A percentile compares a stretch with the other conserved stretches of the same genome.
phyloP scores from a whole-genome alignment of 768 basidiomycete genomes.

The Suillus discolor region DNA sequence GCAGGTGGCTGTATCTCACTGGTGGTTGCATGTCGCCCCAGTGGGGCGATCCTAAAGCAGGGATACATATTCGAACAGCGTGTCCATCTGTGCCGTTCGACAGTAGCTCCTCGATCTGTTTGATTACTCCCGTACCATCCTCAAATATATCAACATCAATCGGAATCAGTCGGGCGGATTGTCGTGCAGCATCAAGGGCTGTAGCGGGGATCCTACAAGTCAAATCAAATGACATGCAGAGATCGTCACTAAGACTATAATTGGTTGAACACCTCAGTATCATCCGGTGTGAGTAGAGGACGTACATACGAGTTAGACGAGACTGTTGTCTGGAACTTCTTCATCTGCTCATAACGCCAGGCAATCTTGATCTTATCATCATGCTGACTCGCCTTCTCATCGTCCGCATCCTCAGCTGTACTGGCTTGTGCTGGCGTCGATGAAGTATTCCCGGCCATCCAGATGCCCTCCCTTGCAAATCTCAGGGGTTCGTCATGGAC shows the following conservation, averaged over 20 bases:
- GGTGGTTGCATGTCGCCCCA: slow-evolving; percentile 68
- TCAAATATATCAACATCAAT: slow-evolving; percentile 25
- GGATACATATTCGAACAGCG: slow-evolving; percentile 61
- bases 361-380: slow-evolving; percentile 87
- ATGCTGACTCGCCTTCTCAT: slow-evolving; percentile 35
- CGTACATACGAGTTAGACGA: slow-evolving; percentile 49
- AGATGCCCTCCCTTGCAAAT: slow-evolving; percentile 80
- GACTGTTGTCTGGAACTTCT: slow-evolving; percentile 88
- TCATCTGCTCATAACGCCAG: slow-evolving; percentile 96
- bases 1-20: slow-evolving; percentile 41
- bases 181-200: slow-evolving; percentile 46
- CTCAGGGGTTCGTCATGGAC: slow-evolving; percentile 58
- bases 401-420: slow-evolving; percentile 39
- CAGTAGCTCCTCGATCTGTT: slow-evolving; percentile 32
- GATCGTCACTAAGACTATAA: slow-evolving; percentile 56
- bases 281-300: slow-evolving; percentile 15
- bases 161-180: slow-evolving; percentile 40
- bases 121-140: slow-evolving; percentile 26
- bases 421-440: slow-evolving; percentile 14
- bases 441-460: slow-evolving; percentile 48
- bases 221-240: slow-evolving; percentile 75
- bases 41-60: slow-evolving; percentile 58
- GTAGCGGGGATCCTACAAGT: slow-evolving; percentile 58
- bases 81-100: slow-evolving; percentile 25
- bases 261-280: slow-evolving; percentile 17